Conservation (phyloP, 176 grass and related monocot species). For the Musa troglodytarum region DNA sequence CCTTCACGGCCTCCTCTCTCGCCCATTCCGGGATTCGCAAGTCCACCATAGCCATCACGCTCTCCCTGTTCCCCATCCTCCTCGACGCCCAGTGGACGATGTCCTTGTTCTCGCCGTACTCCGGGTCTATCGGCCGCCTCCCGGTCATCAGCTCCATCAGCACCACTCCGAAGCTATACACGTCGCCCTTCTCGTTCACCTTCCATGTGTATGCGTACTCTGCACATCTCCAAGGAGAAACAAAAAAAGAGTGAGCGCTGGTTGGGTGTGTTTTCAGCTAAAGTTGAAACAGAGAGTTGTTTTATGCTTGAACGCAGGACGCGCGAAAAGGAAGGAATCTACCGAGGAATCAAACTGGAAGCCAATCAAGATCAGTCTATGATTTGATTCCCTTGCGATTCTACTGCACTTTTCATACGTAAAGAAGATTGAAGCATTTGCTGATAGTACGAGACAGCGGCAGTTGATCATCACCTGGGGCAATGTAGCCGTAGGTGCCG, state of each 20-base stretch:
- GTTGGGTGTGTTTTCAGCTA: too few species aligned
- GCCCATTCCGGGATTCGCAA: not conserved
- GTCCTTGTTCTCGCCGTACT: conserved; percentile 66
- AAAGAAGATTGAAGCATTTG: too few species aligned
- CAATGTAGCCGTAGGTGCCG: conserved; percentile 16
- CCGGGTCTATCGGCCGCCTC: conserved; percentile 47
- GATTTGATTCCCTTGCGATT: too few species aligned
- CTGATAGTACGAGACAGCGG: too few species aligned
- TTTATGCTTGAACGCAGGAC: too few species aligned
- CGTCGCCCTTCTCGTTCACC: conserved; percentile 80
- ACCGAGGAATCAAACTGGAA: too few species aligned
- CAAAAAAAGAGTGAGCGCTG: not conserved
- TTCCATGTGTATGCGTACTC: conserved; percentile 68
- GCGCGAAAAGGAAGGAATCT: too few species aligned
- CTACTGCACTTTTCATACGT: too few species aligned
- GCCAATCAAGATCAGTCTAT: too few species aligned
- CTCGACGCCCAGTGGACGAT: conserved; percentile 66
- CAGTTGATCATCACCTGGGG: not conserved
- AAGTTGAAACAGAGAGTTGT: too few species aligned
- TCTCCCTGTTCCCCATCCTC: not conserved
- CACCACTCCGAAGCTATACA: conserved; percentile 86
- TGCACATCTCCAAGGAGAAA: conserved; percentile 3
- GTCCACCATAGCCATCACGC: conserved; percentile 6
- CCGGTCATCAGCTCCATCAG: conserved; percentile 70
- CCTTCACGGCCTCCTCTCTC: conserved; percentile 6